Conservation (phyloP, 1,139 yeast genomes). For the Nakaseomyces glabratus region DNA sequence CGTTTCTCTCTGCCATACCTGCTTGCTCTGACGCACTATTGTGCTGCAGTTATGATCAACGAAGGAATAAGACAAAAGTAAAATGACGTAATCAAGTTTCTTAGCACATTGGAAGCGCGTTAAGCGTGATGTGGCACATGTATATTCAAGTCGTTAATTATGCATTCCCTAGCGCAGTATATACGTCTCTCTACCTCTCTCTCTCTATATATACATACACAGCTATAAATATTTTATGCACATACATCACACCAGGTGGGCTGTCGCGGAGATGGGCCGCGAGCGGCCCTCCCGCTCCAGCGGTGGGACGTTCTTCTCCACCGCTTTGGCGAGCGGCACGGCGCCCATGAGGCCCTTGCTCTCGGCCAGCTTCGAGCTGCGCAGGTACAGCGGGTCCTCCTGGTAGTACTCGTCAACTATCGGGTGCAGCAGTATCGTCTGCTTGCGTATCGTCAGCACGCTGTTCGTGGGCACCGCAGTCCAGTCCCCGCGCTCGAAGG, state of each 20-base stretch:
- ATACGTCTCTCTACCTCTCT: too few species aligned
- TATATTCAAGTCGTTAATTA: too few species aligned
- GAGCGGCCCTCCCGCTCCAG: conserved; percentile 76
- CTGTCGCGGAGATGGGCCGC: conserved; percentile 23
- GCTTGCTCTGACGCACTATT: too few species aligned
- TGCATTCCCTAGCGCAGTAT: too few species aligned
- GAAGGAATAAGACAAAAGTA: too few species aligned
- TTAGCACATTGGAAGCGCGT: too few species aligned
- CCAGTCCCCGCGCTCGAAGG: conserved; percentile 97
- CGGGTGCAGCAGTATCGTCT: conserved; percentile 85
- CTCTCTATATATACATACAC: too few species aligned
- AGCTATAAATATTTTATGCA: too few species aligned
- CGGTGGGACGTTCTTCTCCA: conserved; percentile 64
- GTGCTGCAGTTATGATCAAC: too few species aligned
- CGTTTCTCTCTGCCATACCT: too few species aligned
- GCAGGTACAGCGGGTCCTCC: conserved; percentile 51
- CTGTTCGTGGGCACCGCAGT: conserved; percentile 93
- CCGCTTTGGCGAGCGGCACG: conserved; percentile 44
- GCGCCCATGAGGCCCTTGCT: conserved; percentile 87
- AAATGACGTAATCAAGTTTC: too few species aligned
- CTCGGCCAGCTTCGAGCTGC: conserved; percentile 79
- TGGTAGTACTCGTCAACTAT: conserved; percentile 83
- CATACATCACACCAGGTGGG: conserved; percentile 12
- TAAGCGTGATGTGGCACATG: too few species aligned
- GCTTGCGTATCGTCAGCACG: conserved; percentile 68